Percentiles rank a stretch among this genome's conserved stretches.
Conservation (phyloP, 495 filamentous ascomycete species). For the Lasiosphaeris hirsuta region DNA sequence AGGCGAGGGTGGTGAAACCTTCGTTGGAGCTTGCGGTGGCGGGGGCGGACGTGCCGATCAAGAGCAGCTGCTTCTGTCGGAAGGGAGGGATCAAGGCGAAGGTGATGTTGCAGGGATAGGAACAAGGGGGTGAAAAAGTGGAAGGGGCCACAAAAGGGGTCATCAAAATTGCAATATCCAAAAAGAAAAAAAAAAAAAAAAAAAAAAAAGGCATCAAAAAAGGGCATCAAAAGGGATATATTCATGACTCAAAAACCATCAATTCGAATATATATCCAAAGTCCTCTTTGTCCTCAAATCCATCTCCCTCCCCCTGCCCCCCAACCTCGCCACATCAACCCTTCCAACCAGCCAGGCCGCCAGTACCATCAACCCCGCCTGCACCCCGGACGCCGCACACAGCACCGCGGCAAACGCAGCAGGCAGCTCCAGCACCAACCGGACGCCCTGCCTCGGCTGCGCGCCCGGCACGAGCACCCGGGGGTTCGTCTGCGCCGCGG, state of each 20-base stretch:
- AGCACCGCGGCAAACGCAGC: neutral
- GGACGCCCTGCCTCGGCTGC: neutral
- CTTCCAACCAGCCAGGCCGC: neutral
- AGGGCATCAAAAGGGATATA: too few species aligned
- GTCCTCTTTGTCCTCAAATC: too few species aligned
- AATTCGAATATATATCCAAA: too few species aligned
- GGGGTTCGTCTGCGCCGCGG: neutral
- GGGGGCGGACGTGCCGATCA: slow-evolving; percentile 57
- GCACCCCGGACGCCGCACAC: neutral
- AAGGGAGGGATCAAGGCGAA: neutral
- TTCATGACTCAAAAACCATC: too few species aligned
- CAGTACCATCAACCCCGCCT: neutral
- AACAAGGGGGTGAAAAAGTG: too few species aligned
- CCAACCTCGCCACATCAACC: too few species aligned
- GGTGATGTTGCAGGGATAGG: too few species aligned
- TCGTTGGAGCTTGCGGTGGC: slow-evolving; percentile 49
- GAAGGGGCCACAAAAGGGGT: too few species aligned
- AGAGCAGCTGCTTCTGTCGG: slow-evolving; percentile 62
- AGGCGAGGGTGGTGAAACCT: slow-evolving; percentile 48
- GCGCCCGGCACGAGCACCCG: neutral
- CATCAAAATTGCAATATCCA: too few species aligned
- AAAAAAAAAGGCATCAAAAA: too few species aligned
- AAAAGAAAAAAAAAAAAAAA: too few species aligned
- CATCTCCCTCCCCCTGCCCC: too few species aligned
- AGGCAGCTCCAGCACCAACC: neutral